Conservation (phyloP, 1,284 basidiomycete genomes). For the Rhodotorula sp. region DNA sequence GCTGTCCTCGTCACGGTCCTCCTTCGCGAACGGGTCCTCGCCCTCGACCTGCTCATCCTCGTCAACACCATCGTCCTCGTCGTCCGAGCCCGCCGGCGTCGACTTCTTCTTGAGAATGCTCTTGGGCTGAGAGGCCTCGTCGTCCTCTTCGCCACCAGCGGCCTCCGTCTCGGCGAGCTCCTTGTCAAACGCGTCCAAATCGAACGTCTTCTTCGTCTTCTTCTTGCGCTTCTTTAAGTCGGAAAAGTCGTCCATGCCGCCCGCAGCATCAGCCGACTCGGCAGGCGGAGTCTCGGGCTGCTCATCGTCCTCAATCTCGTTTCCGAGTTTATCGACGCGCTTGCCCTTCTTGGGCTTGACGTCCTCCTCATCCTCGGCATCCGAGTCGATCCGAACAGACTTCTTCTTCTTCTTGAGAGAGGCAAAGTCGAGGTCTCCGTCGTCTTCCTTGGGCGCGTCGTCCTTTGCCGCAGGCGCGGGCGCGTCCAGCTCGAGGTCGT, state of each 20-base stretch:
- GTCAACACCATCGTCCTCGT: conserved; percentile 50
- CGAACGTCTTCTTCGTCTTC: conserved; percentile 50
- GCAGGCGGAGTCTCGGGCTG: conserved; percentile 51
- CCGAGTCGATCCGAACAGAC: conserved; percentile 34
- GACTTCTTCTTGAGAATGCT: conserved; percentile 26
- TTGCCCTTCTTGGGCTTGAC: conserved; percentile 6
- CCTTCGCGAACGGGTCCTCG: conserved; percentile 58
- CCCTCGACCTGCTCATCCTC: conserved; percentile 54
- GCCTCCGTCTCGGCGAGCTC: conserved; percentile 62
- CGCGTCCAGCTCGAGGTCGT: conserved; percentile 53
- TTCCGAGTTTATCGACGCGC: conserved; percentile 58
- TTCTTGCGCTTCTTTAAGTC: conserved; percentile 53
- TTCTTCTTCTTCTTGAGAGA: conserved; percentile 54
- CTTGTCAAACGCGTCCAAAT: conserved; percentile 75
- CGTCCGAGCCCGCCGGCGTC: conserved; percentile 43
- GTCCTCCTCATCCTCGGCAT: conserved; percentile 14
- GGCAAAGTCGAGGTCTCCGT: conserved; percentile 50
- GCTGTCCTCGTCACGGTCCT: conserved; percentile 60
- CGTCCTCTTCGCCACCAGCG: conserved; percentile 20
- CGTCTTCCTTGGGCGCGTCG: conserved; percentile 28
- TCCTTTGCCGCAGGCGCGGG: conserved; percentile 15
- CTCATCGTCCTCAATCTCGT: conserved; percentile 69
- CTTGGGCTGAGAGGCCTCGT: conserved; percentile 20
- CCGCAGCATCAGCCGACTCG: conserved; percentile 40
- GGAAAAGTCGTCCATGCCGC: conserved; percentile 46